phyloP scores from a whole-genome alignment of 257 asterid species.

The Solanum piurae region DNA sequence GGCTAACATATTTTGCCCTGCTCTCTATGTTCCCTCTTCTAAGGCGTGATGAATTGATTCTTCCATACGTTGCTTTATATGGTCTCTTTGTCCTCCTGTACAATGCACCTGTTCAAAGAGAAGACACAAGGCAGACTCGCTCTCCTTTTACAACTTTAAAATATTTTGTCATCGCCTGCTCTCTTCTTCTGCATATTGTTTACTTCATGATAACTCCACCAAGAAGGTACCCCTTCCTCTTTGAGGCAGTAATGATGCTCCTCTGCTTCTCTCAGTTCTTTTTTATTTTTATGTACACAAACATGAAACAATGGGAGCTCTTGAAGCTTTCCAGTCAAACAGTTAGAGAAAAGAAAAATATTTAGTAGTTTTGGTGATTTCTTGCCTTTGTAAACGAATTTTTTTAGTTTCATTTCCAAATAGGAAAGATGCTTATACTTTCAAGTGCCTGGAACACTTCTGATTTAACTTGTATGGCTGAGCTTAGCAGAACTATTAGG shows the following conservation, averaged over 20 bases:
- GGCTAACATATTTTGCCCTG: slow-evolving; percentile 54
- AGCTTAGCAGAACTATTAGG: not conserved
- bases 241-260: slow-evolving; percentile 84
- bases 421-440: not conserved
- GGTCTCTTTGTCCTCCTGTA: slow-evolving; percentile 64
- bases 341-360: slow-evolving; percentile 41
- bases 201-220: slow-evolving; percentile 73
- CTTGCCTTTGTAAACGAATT: not conserved
- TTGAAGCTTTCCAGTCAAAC: slow-evolving; percentile 17
- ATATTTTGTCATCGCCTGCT: slow-evolving; percentile 31
- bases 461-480: not conserved
- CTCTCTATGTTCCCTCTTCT: slow-evolving; percentile 95
- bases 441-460: not conserved
- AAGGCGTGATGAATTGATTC: slow-evolving; percentile 55
- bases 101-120: slow-evolving; percentile 48
- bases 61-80: slow-evolving; percentile 57
- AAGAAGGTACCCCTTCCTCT: slow-evolving; percentile 61
- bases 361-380: slow-evolving; percentile 14
- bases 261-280: slow-evolving; percentile 75
- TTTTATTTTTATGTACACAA: slow-evolving; percentile 35
- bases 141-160: slow-evolving; percentile 16
- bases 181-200: slow-evolving; percentile 51
- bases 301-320: slow-evolving; percentile 54
- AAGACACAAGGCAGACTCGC: slow-evolving; percentile 16
- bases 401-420: not conserved